A percentile compares a stretch with the other conserved stretches of the same genome.
These are phyloP conservation scores for Coemansia sp. DNA, from an alignment of 192 early-diverging fungal species.

Conservation along the genomic window DNA sequence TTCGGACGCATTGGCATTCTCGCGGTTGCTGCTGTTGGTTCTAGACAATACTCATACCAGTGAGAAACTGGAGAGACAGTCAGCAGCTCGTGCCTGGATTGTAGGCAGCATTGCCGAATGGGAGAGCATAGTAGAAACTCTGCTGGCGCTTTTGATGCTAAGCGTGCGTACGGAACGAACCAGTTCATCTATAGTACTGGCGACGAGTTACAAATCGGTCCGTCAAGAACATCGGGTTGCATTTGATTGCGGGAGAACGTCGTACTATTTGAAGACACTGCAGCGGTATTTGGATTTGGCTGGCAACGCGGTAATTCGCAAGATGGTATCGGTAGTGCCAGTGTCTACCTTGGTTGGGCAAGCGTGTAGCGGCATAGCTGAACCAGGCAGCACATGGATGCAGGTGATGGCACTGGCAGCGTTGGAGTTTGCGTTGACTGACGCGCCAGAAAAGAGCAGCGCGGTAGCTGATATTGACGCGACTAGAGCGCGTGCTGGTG, in stretches of 20 bases:
- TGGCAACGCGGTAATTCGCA: slow-evolving; percentile 7
- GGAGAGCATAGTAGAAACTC: slow-evolving; percentile 26
- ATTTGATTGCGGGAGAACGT: slow-evolving; percentile 26
- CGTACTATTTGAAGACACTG: slow-evolving; percentile 27
- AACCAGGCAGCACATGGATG: slow-evolving; percentile 17
- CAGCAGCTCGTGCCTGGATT: slow-evolving; percentile 41
- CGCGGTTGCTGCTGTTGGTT: slow-evolving; percentile 74
- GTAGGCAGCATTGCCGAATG: slow-evolving; percentile 25
- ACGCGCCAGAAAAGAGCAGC: slow-evolving; percentile 4
- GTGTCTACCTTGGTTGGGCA: background rate
- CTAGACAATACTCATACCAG: slow-evolving; percentile 57
- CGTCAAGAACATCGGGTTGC: slow-evolving; percentile 20
- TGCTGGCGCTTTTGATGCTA: slow-evolving; percentile 37
- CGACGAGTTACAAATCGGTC: slow-evolving; percentile 15
- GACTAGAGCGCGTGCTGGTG: slow-evolving; percentile 23
- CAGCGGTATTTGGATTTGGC: slow-evolving; percentile 31
- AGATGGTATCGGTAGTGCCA: slow-evolving; percentile 11
- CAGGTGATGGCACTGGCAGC: slow-evolving; percentile 18
- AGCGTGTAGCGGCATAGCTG: slow-evolving; percentile 9
- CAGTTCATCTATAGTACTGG: slow-evolving; percentile 7
- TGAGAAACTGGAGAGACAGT: slow-evolving; percentile 9
- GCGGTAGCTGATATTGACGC: slow-evolving; percentile 8
- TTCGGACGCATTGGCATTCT: slow-evolving; percentile 55
- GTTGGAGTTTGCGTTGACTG: slow-evolving; percentile 34
- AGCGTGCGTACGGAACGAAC: slow-evolving; percentile 20